phyloP scores from a whole-genome alignment of 2,329 filamentous ascomycete genomes.

The Arthrinium phaeospermum region DNA sequence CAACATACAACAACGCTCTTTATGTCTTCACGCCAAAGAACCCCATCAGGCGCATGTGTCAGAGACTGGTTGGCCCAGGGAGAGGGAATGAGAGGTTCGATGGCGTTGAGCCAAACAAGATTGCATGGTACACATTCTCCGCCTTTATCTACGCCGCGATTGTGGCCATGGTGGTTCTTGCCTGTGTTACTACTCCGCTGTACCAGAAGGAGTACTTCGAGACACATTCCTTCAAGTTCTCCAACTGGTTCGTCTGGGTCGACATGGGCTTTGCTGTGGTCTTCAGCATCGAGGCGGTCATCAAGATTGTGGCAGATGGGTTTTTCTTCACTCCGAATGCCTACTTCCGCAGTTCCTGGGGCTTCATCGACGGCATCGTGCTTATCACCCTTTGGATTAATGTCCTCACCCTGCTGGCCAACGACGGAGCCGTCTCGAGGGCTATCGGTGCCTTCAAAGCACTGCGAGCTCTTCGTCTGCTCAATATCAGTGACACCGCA shows the following conservation, averaged over 20 bases:
- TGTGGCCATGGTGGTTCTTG: constrained; percentile 95
- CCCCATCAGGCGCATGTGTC: constrained; percentile 80
- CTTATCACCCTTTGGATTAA: constrained; percentile 95
- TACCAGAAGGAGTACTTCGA: constrained; percentile 90
- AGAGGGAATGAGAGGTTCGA: constrained; percentile 86
- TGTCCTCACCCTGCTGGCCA: constrained; percentile 79
- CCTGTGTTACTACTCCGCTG: constrained; percentile 91
- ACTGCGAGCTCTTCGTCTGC: constrained; percentile 83
- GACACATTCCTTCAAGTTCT: constrained; percentile 59
- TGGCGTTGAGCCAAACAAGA: constrained; percentile 85
- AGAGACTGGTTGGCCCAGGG: constrained; percentile 88
- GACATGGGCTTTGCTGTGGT: constrained; percentile 88
- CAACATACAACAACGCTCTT: constrained; percentile 89
- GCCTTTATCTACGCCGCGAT: constrained; percentile 93
- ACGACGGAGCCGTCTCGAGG: constrained; percentile 84
- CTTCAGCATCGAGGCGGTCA: constrained; percentile 83
- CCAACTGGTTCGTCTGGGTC: constrained; percentile 94
- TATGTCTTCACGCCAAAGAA: constrained; percentile 85
- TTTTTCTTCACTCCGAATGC: constrained; percentile 96
- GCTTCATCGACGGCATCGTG: constrained; percentile 91
- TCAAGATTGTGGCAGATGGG: constrained; percentile 95
- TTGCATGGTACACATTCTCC: constrained; percentile 91
- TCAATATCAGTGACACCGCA: constrained; percentile 96
- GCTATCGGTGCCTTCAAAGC: constrained; percentile 98
- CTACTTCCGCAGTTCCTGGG: constrained; percentile 96